These are phyloP conservation scores for Hsuehochloa calcarea DNA, from an alignment of 176 grass and related monocot species.

Conservation along the genomic window DNA sequence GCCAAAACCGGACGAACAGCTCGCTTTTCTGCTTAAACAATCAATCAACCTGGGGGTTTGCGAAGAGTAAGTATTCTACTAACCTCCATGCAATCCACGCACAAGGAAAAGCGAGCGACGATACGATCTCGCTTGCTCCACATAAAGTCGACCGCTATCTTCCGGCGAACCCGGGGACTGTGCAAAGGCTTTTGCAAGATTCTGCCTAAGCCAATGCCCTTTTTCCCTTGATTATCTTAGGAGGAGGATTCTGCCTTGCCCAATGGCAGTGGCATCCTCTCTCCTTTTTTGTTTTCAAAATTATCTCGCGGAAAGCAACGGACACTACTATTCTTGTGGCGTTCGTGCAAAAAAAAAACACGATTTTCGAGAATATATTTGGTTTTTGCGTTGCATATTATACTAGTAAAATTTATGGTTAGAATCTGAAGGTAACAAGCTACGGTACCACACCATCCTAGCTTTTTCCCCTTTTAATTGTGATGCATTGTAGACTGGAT, in stretches of 20 bases:
- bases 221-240: background rate
- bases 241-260: conserved; percentile 18
- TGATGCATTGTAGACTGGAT: background rate
- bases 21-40: conserved; percentile 12
- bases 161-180: conserved; percentile 19
- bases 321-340: background rate
- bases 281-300: background rate
- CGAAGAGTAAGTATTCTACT: conserved; percentile 4
- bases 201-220: conserved; percentile 33
- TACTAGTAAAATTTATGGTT: background rate
- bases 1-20: background rate
- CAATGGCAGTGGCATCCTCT: conserved; percentile 11
- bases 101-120: background rate
- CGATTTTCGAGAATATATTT: background rate
- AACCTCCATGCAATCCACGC: conserved; percentile 37
- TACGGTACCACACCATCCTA: background rate
- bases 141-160: conserved; percentile 32
- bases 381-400: background rate
- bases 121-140: conserved; percentile 1
- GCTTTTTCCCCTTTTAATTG: background rate
- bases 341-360: background rate
- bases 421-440: background rate
- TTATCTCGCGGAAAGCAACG: background rate
- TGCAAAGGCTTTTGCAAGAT: conserved; percentile 38
- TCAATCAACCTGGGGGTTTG: conserved; percentile 20